Evolutionary conservation across 768 basidiomycete genomes (phyloP), one percentile per base, ranked within the genome.

Genomic region (Melanogaster broomeanus): DNA sequence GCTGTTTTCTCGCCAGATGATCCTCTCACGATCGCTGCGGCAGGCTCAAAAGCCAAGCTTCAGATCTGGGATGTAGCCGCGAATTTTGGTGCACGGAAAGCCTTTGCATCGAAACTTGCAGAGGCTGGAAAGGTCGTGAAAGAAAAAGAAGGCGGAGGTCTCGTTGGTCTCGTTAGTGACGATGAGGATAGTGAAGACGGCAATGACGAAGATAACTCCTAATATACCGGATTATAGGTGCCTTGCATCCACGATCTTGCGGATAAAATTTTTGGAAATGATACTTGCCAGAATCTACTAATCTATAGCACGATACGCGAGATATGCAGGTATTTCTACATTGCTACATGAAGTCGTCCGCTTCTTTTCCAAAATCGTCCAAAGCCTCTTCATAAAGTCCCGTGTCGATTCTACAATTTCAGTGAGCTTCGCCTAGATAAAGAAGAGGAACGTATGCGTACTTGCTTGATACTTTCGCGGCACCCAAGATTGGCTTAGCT

Each of bases 61-160:
- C 96, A 98, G 67, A 77, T 99, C 15, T 99, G 96, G 96, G 96
- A 99, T 62, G 80, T 96, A 35, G 90, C 85, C 10, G 81, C 90
- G 5, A 98, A 91, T 65, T 72, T 77, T 16, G 90, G 90, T 22
- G 91, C 84, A 10, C 78, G 94, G 42, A 91, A 90, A 63, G 86
- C 87, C 0, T 94, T 98, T 48, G 86, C 83, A 0, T 71, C 79
- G 7, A 92, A 95, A 69, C 73, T 99, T 28, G 76, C 78, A 16
- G 82, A 83, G 55, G 85, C 87, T 3, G 93, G 93, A 0, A 80
- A 78, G 57, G 75, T 73, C 10, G 55, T 94, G 37, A 83, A 77
- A 64, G 89, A 89, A 62, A 85, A 77, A 60, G 75, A 76, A 31
- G 74, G 78, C 4, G 84, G 80, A 3, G 88, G 85, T n/a, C 73